Base-by-base conservation (phyloP, 2,329 filamentous ascomycete genomes). In the Alternaria sp. region DNA sequence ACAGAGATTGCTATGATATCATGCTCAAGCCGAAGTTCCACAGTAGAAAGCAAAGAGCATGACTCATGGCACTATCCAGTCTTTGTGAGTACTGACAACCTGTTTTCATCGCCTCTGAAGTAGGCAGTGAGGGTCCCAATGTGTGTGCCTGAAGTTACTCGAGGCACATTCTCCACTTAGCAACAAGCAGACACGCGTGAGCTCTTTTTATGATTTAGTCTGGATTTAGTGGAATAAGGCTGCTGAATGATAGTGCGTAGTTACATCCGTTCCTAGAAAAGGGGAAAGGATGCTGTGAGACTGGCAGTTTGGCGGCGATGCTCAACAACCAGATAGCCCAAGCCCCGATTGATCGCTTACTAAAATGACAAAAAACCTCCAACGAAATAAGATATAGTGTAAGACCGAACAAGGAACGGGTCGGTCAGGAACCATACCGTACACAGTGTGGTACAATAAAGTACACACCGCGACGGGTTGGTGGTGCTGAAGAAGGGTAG, bases 191-290 rank as follows among this genome's bases (percentile, higher is more conserved):
- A 26, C 23, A 9, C 19, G 21, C 8, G 15, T 5, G 19, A 52
- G 21, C 19, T 15, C 13, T 15, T 13, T 40, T 11, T 23, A 19
- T 26, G 11, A 53, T 44, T 12, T 21, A 15, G 19, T 10, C 32
- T 21, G 36, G n/a, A 23, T 36, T 17, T 19, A 4, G 2, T 45
- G 26, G 23, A 9, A 26, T 43, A 47, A 7, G 50, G 25, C 46
- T 49, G 12, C 30, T 59, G 19, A 57, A 50, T 30, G 59, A 61
- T 17, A 46, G 53, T 57, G 49, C 19, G 19, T 57, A 47, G 45
- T 51, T 36, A 50, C 19, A 32, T 25, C 9, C 26, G 36, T 32
- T 13, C 15, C 15, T 7, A 21, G 15, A 51, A 50, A 6, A n/a
- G 21, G 30, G 9, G 11, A n/a, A 23, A n/a, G 17, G 21, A n/a